Percentiles rank a stretch among this genome's conserved stretches.
phyloP scores from a whole-genome alignment of 2,329 filamentous ascomycete species.

The Phialophora macrospora region DNA sequence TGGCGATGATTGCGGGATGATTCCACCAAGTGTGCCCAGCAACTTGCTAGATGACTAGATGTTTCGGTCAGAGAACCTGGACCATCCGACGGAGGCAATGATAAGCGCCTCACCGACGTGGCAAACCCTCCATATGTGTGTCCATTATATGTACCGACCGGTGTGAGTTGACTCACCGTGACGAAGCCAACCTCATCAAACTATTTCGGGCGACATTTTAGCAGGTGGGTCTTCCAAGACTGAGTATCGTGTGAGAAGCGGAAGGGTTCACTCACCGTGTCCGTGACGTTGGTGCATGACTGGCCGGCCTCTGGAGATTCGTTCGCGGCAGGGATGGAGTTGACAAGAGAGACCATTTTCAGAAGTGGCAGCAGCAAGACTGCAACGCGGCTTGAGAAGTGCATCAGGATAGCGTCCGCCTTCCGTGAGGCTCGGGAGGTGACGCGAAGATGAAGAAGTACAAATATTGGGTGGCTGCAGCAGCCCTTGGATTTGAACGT shows the following conservation, averaged over 20 bases:
- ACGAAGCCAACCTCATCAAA: constrained; percentile 11
- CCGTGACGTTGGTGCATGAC: not conserved
- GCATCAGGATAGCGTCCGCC: not conserved
- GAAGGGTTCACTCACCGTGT: constrained; percentile 3
- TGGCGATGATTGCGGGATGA: not conserved
- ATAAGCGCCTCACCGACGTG: not conserved
- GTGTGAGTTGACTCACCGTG: not conserved
- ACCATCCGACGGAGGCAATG: not conserved
- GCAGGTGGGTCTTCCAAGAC: not conserved
- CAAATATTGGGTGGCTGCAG: not conserved
- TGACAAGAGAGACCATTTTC: not conserved
- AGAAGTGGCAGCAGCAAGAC: constrained; percentile 3
- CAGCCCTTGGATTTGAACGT: not conserved
- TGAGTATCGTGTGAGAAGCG: no score
- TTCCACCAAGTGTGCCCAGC: not conserved
- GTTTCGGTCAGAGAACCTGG: not conserved
- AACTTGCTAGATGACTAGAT: not conserved
- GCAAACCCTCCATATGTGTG: constrained; percentile 5
- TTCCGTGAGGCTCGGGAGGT: not conserved
- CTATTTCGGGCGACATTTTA: not conserved
- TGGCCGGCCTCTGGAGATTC: not conserved
- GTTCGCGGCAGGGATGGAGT: not conserved
- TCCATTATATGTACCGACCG: constrained; percentile 8
- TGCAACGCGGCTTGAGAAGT: not conserved
- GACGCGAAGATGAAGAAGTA: not conserved